Percentiles rank a stretch among this genome's conserved stretches.
phyloP scores from a whole-genome alignment of 805 yeast species.

The Candida chilensis region DNA sequence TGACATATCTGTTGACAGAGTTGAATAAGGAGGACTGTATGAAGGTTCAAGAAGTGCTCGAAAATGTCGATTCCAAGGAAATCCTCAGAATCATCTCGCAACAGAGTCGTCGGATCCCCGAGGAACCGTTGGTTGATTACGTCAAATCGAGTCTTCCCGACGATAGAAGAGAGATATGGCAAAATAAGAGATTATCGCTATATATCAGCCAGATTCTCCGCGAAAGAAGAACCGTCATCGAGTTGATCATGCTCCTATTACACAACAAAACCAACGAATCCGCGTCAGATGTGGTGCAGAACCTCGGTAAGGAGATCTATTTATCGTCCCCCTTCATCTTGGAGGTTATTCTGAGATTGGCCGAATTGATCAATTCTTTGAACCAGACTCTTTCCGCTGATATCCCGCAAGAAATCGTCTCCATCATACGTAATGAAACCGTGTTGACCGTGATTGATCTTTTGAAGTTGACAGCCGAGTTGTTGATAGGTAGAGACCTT shows the following conservation, averaged over 20 bases:
- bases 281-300: conserved; percentile 16
- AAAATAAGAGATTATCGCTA: conserved; percentile 18
- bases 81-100: conserved; percentile 37
- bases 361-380: conserved; percentile 1
- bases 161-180: conserved; percentile 19
- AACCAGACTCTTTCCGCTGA: conserved; percentile 5
- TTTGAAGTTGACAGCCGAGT: conserved; percentile 26
- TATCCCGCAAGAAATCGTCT: conserved; percentile 11
- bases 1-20: conserved; percentile 23
- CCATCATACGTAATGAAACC: conserved; percentile 14
- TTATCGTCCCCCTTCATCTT: conserved; percentile 19
- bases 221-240: conserved; percentile 44
- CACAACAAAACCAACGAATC: conserved; percentile 11
- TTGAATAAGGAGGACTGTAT: conserved; percentile 26
- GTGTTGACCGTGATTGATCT: conserved; percentile 20
- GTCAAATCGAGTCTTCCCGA: conserved; percentile 21
- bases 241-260: conserved; percentile 26
- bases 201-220: conserved; percentile 29
- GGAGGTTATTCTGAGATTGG: conserved; percentile 1
- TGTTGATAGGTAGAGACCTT: conserved; percentile 26
- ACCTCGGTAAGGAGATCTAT: conserved; percentile 27
- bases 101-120: conserved; percentile 26
- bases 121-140: conserved; percentile 11
- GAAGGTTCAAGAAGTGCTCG: conserved; percentile 26
- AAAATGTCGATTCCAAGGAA: conserved; percentile 31